Base-by-base conservation (phyloP, 192 early-diverging fungal genomes). In the Coemansia sp. region DNA sequence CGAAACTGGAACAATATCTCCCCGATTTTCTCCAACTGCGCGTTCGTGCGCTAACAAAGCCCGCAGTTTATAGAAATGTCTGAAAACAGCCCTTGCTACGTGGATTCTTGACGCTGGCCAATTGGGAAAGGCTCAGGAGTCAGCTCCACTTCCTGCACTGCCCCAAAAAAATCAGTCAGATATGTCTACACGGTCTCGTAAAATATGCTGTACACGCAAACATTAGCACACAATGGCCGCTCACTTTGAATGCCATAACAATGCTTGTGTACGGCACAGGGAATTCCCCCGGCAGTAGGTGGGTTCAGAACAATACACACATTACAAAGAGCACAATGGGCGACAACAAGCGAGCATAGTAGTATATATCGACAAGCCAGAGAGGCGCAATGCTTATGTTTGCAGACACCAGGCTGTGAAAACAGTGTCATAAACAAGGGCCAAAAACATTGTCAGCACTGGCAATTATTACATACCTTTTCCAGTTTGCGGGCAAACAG, bases 111-210 rank as follows among this genome's bases (percentile, higher is more conserved):
- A 38, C 48, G 25, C 18, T 37, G 34, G 47, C 68, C 77, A 28
- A 82, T 74, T 6, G 73, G 70, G 61, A 76, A 76, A n/a, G 67
- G 56, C 56, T 76, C 65, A 26, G 51, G 48, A 1, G 92, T 96
- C 57, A 98, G 72, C 76, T 96, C 90, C 14, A 96, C 82, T 60
- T 87, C 92, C 64, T 95, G 93, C 18, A 98, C 94, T 23, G 86
- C 92, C 37, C 97, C 97, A 73, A 99, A 96, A 70, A 99, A 99
- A 70, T 99, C 97, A 0, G 93, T 96, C 21, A 99, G 85, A 75
- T 51, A 76, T 9, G 79, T 81, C 59, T 77, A 89, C 82, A 85
- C 86, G 3, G 1, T 26, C 14, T 34, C 31, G 31, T 34, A 34
- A 34, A 34, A 34, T 34, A 34, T 34, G 31, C 8, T 34, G 31